Conservation (phyloP, 768 basidiomycete species). For the Botryobasidium botryosum region DNA sequence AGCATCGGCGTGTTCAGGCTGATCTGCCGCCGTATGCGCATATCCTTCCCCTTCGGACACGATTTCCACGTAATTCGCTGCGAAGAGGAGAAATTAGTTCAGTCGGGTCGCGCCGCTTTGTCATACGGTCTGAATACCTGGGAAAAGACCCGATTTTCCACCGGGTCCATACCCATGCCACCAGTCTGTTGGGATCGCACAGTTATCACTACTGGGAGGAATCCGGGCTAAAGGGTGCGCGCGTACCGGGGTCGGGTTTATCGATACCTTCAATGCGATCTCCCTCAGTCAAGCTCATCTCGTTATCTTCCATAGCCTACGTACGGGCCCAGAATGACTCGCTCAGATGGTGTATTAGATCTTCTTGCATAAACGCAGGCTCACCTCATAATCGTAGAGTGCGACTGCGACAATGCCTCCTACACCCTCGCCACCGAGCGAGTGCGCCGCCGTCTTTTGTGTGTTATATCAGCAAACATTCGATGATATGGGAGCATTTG, state of each 20-base stretch:
- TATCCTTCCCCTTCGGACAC: constrained; percentile 22
- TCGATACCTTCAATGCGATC: constrained; percentile 71
- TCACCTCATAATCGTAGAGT: constrained; percentile 62
- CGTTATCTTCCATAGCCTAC: constrained; percentile 67
- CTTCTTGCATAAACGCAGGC: too few relatives aligned
- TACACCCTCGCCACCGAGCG: constrained; percentile 9
- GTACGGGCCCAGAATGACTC: background rate
- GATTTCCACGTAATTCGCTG: constrained; percentile 79
- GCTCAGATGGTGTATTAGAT: background rate
- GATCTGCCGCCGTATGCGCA: constrained; percentile 22
- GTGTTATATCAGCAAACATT: background rate
- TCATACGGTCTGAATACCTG: constrained; percentile 31
- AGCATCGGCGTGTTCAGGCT: constrained; percentile 9
- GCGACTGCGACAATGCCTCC: constrained; percentile 56
- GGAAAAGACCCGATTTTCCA: constrained; percentile 74
- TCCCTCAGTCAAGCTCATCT: constrained; percentile 63
- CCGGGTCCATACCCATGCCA: constrained; percentile 62
- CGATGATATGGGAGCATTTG: background rate
- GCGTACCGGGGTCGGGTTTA: constrained; percentile 39
- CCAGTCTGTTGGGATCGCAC: constrained; percentile 29
- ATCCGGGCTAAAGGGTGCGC: background rate
- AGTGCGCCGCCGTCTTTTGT: background rate
- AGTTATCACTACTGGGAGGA: background rate
- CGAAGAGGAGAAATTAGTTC: background rate
- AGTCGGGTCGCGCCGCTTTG: background rate